These are phyloP conservation scores for Hydnomerulius pinastri DNA, from an alignment of 768 basidiomycete genomes.

Conservation along the genomic window DNA sequence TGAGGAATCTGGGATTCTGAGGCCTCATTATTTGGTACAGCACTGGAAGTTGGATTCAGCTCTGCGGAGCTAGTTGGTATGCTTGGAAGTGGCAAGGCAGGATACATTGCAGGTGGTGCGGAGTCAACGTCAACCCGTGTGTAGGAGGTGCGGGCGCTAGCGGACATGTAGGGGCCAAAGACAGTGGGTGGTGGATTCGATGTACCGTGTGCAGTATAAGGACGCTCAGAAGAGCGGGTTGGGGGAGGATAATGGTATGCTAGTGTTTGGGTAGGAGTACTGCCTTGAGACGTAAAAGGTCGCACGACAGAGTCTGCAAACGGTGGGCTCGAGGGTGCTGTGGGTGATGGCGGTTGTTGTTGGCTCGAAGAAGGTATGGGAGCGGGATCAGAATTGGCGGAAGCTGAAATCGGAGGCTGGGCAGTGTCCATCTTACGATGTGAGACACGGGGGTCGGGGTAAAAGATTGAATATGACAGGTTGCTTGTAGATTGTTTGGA, in stretches of 20 bases:
- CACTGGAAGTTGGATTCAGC: conserved; percentile 7
- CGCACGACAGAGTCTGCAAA: conserved; percentile 27
- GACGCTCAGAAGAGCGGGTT: conserved; percentile 18
- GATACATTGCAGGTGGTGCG: conserved; percentile 18
- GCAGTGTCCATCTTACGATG: neutral
- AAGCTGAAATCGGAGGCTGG: neutral
- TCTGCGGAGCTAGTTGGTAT: conserved; percentile 13
- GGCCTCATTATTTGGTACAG: conserved; percentile 1
- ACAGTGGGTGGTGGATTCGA: neutral
- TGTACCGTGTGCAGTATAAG: conserved; percentile 17
- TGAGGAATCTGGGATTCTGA: conserved; percentile 45
- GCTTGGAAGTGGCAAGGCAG: conserved; percentile 24
- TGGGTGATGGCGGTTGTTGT: conserved; percentile 6
- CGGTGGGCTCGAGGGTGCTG: conserved; percentile 18
- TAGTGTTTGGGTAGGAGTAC: conserved; percentile 11
- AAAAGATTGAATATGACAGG: neutral
- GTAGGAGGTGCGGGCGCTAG: conserved; percentile 54
- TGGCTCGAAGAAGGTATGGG: neutral
- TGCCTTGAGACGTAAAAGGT: conserved; percentile 31
- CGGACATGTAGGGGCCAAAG: conserved; percentile 32
- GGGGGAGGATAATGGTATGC: conserved; percentile 3
- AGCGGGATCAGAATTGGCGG: neutral
- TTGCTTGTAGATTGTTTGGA: neutral
- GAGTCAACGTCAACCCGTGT: conserved; percentile 49
- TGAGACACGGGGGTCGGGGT: neutral